Base-by-base conservation (phyloP, 768 basidiomycete species). In the Trametes villosa region DNA sequence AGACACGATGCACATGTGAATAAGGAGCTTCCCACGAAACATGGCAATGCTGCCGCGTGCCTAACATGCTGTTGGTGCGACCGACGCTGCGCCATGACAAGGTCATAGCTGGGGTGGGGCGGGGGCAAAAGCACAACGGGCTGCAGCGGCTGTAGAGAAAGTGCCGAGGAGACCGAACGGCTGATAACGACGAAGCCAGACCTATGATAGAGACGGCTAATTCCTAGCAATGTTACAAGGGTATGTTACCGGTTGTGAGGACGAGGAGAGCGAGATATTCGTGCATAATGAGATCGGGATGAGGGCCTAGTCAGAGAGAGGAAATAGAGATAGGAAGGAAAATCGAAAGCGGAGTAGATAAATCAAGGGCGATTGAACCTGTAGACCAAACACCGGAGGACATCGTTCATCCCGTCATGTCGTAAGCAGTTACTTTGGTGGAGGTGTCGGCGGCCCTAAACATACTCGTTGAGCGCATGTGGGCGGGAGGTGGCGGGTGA, bases 371-470 rank as follows among this genome's bases (percentile, higher is more conserved):
- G 15, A 11, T 4, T 18, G 5, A 18, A 6, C 36, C 46, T 38
- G 17, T 22, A 36, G 51, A 42, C 31, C 31, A 52, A 53, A 53
- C 30, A 49, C 27, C 42, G 24, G 46, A 29, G 30, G 41, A 24
- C 31, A 29, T 20, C 12, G 6, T n/a, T 42, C 22, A 26, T 22
- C 12, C 38, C 31, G 29, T 46, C 50, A 27, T 50, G 33, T 34
- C 15, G 26, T 36, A n/a, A n/a, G n/a, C n/a, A n/a, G 33, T 49
- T 54, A 72, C 60, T 72, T 69, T 20, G 71, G 73, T 9, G 73
- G 72, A 3, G 73, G 73, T 9, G 71, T 63, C 13, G 60, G 62
- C 9, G 73, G 73, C 9, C 73, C 73, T 74, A 54, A n/a, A 15
- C 11, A 41, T 45, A 12, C 22, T 22, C 44, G 44, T 24, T 22